A percentile compares a stretch with the other conserved stretches of the same genome.
These are phyloP conservation scores for Hamigera avellanea DNA, from an alignment of 495 filamentous ascomycete genomes.

Conservation along the genomic window DNA sequence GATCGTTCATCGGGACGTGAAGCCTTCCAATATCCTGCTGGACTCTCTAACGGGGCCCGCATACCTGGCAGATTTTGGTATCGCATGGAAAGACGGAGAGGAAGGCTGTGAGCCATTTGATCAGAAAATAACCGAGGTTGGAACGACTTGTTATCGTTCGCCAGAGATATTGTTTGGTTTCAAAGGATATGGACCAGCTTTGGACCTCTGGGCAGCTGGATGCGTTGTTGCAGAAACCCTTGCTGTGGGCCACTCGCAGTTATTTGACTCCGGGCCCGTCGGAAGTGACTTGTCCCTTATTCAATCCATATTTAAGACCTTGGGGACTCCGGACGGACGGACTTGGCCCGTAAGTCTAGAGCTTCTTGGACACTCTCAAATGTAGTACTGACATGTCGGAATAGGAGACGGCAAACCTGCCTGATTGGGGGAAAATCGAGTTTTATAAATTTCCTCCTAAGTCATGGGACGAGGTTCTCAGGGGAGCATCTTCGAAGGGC, in stretches of 20 bases:
- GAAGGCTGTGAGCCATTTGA: slow-evolving; percentile 47
- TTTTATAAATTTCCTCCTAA: slow-evolving; percentile 42
- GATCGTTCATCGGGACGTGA: slow-evolving; percentile 89
- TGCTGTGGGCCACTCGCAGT: slow-evolving; percentile 31
- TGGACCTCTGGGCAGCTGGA: slow-evolving; percentile 90
- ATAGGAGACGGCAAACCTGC: slow-evolving; percentile 42
- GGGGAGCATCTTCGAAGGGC: slow-evolving; percentile 32
- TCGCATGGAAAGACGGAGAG: slow-evolving; percentile 64
- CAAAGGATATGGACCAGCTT: slow-evolving; percentile 48
- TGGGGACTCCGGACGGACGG: slow-evolving; percentile 70
- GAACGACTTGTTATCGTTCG: slow-evolving; percentile 80
- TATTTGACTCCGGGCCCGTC: slow-evolving; percentile 80
- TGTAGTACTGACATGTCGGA: slow-evolving; percentile 3
- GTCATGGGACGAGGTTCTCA: slow-evolving; percentile 43
- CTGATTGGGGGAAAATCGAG: slow-evolving; percentile 57
- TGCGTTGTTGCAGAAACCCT: slow-evolving; percentile 63
- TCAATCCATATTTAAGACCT: slow-evolving; percentile 74
- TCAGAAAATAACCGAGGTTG: slow-evolving; percentile 81
- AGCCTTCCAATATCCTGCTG: slow-evolving; percentile 81
- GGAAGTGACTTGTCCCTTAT: slow-evolving; percentile 90
- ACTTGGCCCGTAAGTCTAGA: slow-evolving; percentile 60
- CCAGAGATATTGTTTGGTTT: slow-evolving; percentile 88
- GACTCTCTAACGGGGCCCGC: slow-evolving; percentile 54
- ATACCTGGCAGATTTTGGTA: slow-evolving; percentile 82
- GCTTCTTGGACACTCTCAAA: neutral